Percentiles rank a stretch among this genome's conserved stretches.
phyloP scores from a whole-genome alignment of 2,329 filamentous ascomycete genomes.

The Aspergillus sp. region DNA sequence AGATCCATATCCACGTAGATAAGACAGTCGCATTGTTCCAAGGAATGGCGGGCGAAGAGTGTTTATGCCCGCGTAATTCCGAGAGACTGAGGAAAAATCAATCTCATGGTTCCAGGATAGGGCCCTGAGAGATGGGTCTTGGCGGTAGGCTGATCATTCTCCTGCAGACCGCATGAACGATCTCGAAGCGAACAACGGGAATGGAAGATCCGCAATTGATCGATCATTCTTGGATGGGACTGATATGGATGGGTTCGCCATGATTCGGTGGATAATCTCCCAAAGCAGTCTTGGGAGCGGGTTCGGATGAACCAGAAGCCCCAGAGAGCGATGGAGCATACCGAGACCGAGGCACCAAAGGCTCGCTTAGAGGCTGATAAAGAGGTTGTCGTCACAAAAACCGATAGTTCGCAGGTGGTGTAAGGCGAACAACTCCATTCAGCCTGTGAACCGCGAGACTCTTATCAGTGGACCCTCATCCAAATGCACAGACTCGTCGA shows the following conservation, averaged over 20 bases:
- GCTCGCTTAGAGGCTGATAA: not conserved
- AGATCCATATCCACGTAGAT: not conserved
- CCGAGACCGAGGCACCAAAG: not conserved
- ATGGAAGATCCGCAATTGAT: not conserved
- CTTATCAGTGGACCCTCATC: conserved; percentile 11
- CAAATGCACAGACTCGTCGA: not conserved
- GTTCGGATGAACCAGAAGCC: not conserved
- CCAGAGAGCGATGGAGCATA: not conserved
- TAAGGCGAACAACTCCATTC: conserved; percentile 1
- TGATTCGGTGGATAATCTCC: conserved; percentile 2
- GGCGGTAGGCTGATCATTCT: conserved; percentile 7
- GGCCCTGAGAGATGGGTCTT: conserved; percentile 4
- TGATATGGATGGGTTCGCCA: not conserved
- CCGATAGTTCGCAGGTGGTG: conserved; percentile 7
- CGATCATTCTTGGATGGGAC: not conserved
- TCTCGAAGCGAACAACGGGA: not conserved
- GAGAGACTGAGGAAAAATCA: not conserved
- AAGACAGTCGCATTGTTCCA: not conserved
- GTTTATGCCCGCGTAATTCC: not conserved
- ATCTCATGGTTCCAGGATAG: not conserved
- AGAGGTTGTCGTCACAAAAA: conserved; percentile 1
- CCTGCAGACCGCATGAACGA: conserved; percentile 10
- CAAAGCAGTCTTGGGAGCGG: not conserved
- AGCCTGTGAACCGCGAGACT: conserved; percentile 6
- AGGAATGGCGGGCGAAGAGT: not conserved